Evolutionary conservation across 805 yeast genomes (phyloP), one percentile per base, ranked within the genome.

Genomic region (Wickerhamiella siamensis): DNA sequence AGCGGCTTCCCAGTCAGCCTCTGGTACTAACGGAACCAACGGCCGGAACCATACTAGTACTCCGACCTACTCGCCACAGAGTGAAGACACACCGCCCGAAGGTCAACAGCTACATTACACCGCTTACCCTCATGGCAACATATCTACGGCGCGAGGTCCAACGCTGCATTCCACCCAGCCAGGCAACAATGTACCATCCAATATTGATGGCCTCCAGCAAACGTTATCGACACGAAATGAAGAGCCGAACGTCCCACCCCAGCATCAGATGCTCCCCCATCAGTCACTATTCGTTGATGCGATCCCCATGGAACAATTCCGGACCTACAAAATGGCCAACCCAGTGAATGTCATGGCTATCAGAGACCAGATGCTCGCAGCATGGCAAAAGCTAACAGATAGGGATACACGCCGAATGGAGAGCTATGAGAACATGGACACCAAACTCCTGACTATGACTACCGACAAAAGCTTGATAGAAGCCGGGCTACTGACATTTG

Each of bases 381-480:
- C 53, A 3, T 53, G 57, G 57, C 47, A 44, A 19, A 41, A 42
- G n/a, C 44, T 53, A 24, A 44, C 52, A 9, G 44, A 45, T 8
- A 79, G 31, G 76, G 79, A 53, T 67, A 69, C 47, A 65, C 70
- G 42, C 73, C 79, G 15, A 56, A 75, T 17, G 65, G 66, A 51
- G 54, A 73, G 21, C 53, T 76, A 14, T 57, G 54, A 48, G 27
- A 39, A 46, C 31, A 31, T 36, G 41, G 49, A 44, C 4, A 43
- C 40, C 33, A 41, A 45, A 2, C 40, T 47, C 9, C 33, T 52
- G 19, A 50, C 48, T 5, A 12, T 6, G 10, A 31, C 38, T 18
- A 53, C 53, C 6, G 53, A 51, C 2, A 53, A 48, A 40, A 59
- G 55, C 36, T 54, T 79, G 8, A 65, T 84, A 0, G 61, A 71